A percentile compares a stretch with the other conserved stretches of the same genome.
Conservation (phyloP, 345 rosid species). For the Acer saccharum region DNA sequence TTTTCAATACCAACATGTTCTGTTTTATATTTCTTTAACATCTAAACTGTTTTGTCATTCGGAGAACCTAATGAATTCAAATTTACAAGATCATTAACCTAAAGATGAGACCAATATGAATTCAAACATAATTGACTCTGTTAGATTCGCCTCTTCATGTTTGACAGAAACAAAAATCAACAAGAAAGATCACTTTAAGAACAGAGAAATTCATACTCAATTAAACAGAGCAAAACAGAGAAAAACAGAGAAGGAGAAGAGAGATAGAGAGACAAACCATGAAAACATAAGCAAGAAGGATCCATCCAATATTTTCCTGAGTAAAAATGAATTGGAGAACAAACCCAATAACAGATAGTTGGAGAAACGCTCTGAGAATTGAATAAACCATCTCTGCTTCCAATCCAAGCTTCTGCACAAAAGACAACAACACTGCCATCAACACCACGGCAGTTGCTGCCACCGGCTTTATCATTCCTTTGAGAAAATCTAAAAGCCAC, state of each 20-base stretch:
- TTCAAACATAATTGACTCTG: background rate
- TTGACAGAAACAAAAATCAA: background rate
- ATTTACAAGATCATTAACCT: background rate
- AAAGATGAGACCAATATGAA: background rate
- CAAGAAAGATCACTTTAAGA: no score
- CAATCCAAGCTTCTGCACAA: conserved; percentile 62
- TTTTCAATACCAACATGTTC: no score
- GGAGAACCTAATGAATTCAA: background rate
- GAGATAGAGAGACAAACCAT: conserved; percentile 44
- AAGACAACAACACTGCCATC: conserved; percentile 66
- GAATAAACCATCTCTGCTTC: conserved; percentile 85
- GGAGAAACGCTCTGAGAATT: conserved; percentile 72
- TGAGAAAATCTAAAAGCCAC: conserved; percentile 60
- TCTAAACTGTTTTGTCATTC: background rate
- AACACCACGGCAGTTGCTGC: conserved; percentile 77
- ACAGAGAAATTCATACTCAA: no score
- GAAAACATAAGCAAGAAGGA: conserved; percentile 83
- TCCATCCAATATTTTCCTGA: conserved; percentile 58
- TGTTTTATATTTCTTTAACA: no score
- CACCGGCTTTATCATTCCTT: conserved; percentile 83
- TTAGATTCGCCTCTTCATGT: background rate
- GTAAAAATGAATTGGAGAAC: conserved; percentile 86
- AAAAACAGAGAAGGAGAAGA: background rate
- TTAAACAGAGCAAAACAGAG: background rate
- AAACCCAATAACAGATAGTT: conserved; percentile 82